Evolutionary conservation across 495 filamentous ascomycete genomes (phyloP).

Genomic region (Penicillium longicatenatum): DNA sequence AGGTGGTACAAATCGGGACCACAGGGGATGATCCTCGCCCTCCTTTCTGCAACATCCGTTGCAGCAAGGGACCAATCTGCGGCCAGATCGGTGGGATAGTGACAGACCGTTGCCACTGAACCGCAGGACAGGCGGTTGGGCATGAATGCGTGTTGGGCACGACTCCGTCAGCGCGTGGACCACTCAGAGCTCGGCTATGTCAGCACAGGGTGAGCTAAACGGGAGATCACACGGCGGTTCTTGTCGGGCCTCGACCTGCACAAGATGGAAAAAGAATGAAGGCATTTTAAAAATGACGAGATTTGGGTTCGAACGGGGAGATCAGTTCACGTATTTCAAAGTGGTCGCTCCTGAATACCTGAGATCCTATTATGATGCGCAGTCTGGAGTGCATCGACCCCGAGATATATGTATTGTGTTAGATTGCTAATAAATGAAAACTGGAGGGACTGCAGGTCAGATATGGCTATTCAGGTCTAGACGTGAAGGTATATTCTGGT

Average conservation of each 20-base stretch:
- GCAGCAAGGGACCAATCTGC: constrained; percentile 18
- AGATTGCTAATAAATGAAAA: neutral
- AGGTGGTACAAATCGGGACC: constrained; percentile 6
- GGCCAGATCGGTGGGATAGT: constrained; percentile 13
- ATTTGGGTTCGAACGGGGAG: neutral
- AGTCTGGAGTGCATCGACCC: neutral
- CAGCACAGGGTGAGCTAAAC: constrained; percentile 19
- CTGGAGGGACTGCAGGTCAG: neutral
- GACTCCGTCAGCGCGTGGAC: constrained; percentile 20
- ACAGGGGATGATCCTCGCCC: constrained; percentile 3
- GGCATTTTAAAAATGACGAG: neutral
- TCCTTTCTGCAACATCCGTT: constrained; percentile 3
- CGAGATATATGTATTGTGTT: neutral
- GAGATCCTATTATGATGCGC: neutral
- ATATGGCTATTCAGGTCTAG: neutral
- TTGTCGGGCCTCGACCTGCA: constrained; percentile 15
- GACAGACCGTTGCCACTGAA: constrained; percentile 27
- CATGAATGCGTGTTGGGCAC: constrained; percentile 49
- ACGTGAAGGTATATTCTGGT: neutral
- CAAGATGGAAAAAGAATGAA: constrained; percentile 1
- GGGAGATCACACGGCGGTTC: constrained; percentile 16
- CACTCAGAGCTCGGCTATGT: constrained; percentile 26
- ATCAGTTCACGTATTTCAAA: neutral
- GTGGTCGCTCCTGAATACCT: neutral
- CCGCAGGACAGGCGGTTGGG: constrained; percentile 38